phyloP scores from a whole-genome alignment of 306 rosid genomes.

The Lotus japonicus region DNA sequence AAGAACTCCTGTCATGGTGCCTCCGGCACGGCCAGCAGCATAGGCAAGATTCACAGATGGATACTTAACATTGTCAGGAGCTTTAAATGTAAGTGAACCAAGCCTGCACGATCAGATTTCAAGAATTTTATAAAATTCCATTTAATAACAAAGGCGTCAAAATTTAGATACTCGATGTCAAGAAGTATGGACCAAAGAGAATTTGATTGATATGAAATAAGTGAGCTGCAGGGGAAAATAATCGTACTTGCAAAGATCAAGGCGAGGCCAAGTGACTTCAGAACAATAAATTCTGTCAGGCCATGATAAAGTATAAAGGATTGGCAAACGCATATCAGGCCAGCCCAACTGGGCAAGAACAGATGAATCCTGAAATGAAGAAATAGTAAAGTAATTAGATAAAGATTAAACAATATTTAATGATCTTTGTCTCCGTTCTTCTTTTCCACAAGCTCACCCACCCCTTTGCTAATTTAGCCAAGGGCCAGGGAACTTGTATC shows the following conservation, averaged over 20 bases:
- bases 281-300: constrained; percentile 92
- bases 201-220: constrained; percentile 4
- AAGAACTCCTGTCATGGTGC: constrained; percentile 98
- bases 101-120: constrained; percentile 58
- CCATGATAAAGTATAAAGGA: constrained; percentile 97
- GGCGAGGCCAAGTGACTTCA: constrained; percentile 98
- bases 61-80: constrained; percentile 87
- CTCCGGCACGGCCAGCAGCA: constrained; percentile 97
- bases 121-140: not conserved
- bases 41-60: constrained; percentile 97
- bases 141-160: not conserved
- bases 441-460: not conserved
- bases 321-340: constrained; percentile 99
- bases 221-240: constrained; percentile 18
- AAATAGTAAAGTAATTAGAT: not conserved
- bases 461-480: not conserved
- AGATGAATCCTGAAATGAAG: constrained; percentile 78
- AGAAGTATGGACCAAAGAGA: not conserved
- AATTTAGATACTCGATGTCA: not conserved
- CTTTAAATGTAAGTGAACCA: constrained; percentile 84
- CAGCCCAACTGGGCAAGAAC: constrained; percentile 93
- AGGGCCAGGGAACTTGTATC: not conserved
- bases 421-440: not conserved
- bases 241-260: constrained; percentile 91
- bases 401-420: not conserved